phyloP scores from a whole-genome alignment of 441 rosid species.

The Breynia disticha region DNA sequence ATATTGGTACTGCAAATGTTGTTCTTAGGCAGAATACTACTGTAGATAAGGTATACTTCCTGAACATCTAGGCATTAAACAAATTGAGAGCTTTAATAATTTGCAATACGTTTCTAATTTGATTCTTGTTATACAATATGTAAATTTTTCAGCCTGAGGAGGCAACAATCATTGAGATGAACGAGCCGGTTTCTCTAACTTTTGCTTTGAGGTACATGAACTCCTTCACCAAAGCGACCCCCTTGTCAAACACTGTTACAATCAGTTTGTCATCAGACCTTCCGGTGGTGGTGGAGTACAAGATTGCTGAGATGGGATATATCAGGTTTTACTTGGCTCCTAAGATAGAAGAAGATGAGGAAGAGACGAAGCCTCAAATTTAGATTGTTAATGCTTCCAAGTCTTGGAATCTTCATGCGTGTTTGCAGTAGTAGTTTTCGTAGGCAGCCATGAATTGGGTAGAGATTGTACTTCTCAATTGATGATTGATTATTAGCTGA shows the following conservation, averaged over 20 bases:
- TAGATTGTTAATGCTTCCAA: background rate
- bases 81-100: no score
- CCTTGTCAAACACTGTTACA: constrained; percentile 65
- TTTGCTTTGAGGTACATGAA: constrained; percentile 94
- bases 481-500: no score
- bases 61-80: background rate
- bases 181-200: constrained; percentile 83
- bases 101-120: no score
- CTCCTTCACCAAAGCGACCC: constrained; percentile 89
- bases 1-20: constrained; percentile 85
- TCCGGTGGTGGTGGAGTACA: constrained; percentile 92
- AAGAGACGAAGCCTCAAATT: constrained; percentile 49
- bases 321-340: constrained; percentile 87
- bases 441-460: background rate
- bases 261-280: constrained; percentile 86
- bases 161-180: constrained; percentile 73
- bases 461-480: background rate
- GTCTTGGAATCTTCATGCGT: no score
- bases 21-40: constrained; percentile 88
- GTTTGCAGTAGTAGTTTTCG: no score
- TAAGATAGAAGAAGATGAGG: constrained; percentile 86
- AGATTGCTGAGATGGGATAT: constrained; percentile 95
- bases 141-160: constrained; percentile 73
- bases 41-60: constrained; percentile 62
- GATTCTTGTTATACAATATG: constrained; percentile 5